Conservation (phyloP, 331 rosid species). For the Phaseolus coccineus region DNA sequence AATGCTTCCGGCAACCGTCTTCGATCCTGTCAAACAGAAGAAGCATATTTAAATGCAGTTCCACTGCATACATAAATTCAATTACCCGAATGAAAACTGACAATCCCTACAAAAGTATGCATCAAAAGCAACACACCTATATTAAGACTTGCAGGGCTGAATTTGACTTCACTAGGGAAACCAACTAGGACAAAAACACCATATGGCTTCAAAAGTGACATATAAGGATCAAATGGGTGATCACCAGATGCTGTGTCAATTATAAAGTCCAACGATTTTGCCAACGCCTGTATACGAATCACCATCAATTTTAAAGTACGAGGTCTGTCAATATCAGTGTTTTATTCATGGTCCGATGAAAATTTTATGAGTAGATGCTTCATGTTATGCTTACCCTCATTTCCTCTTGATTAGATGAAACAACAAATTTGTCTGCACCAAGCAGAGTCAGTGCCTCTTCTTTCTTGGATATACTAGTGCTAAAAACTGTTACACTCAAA, state of each 20-base stretch:
- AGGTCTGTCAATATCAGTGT: neutral
- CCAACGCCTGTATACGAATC: constrained; percentile 57
- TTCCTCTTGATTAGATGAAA: constrained; percentile 74
- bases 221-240: constrained; percentile 82
- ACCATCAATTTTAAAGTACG: constrained; percentile 20
- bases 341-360: neutral
- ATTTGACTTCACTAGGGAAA: constrained; percentile 72
- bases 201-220: constrained; percentile 67
- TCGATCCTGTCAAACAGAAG: constrained; percentile 59
- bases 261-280: constrained; percentile 77
- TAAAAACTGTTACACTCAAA: constrained; percentile 80
- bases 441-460: constrained; percentile 72
- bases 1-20: constrained; percentile 64
- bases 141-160: constrained; percentile 67
- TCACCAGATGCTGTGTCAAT: constrained; percentile 90
- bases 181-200: constrained; percentile 77
- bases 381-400: constrained; percentile 59
- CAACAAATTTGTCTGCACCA: constrained; percentile 79
- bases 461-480: constrained; percentile 85
- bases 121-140: constrained; percentile 54
- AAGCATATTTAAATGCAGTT: constrained; percentile 13
- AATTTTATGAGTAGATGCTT: constrained; percentile 22
- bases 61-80: constrained; percentile 12
- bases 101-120: constrained; percentile 12
- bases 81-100: neutral